phyloP scores from a whole-genome alignment of 169 alveolate species.

The Eimeria acervulina region DNA sequence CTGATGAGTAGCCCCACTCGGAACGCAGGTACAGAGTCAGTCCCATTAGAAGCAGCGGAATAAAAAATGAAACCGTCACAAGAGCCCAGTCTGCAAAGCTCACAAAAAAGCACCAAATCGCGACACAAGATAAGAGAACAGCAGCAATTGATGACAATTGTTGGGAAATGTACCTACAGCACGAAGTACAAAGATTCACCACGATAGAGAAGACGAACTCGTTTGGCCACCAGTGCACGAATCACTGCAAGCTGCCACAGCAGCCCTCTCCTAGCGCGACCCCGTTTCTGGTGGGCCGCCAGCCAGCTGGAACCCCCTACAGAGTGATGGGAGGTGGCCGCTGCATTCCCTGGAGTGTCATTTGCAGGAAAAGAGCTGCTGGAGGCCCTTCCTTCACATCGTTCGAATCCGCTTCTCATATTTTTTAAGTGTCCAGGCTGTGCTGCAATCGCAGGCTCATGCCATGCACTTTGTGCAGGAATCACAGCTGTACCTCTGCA shows the following conservation, averaged over 20 bases:
- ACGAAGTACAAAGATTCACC: slow-evolving; percentile 1
- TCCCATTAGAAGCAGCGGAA: slow-evolving; percentile 62
- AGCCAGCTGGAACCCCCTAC: slow-evolving; percentile 16
- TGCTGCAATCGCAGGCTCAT: neutral
- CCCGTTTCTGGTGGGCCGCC: slow-evolving; percentile 12
- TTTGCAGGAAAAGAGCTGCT: neutral
- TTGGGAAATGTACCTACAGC: neutral
- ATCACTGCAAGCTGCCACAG: slow-evolving; percentile 24
- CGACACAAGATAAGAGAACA: neutral
- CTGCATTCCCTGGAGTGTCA: neutral
- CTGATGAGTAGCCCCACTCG: slow-evolving; percentile 43
- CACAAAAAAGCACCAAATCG: neutral
- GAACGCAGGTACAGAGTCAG: slow-evolving; percentile 58
- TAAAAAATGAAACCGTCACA: slow-evolving; percentile 59
- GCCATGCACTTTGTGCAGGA: neutral
- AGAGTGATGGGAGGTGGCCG: neutral
- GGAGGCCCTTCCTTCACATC: neutral
- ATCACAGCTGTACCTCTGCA: neutral
- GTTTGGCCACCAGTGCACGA: slow-evolving; percentile 45
- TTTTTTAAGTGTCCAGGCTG: neutral
- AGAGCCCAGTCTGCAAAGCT: slow-evolving; percentile 64
- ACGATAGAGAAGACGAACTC: slow-evolving; percentile 67
- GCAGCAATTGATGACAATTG: neutral
- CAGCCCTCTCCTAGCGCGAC: slow-evolving; percentile 12
- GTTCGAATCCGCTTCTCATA: neutral